These are phyloP conservation scores for Fragaria vesca DNA, from an alignment of 306 rosid genomes.

Conservation along the genomic window DNA sequence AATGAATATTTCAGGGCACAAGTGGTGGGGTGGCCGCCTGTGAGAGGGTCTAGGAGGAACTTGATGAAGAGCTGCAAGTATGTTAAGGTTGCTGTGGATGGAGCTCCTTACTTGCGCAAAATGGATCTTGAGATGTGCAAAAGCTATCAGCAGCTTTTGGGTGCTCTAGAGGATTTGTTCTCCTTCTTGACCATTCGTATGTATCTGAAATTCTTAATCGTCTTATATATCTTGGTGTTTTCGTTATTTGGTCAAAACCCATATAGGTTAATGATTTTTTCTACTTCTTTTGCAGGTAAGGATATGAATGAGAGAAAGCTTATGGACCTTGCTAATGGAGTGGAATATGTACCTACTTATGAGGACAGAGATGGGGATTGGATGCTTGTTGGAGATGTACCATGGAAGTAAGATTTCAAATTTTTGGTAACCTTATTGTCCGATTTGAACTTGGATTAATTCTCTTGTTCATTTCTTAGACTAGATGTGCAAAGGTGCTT, in stretches of 20 bases:
- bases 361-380: conserved; percentile 82
- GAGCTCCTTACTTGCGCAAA: conserved; percentile 73
- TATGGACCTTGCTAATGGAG: conserved; percentile 45
- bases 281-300: conserved; percentile 34
- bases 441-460: background rate
- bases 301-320: conserved; percentile 47
- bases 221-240: background rate
- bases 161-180: conserved; percentile 50
- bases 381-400: conserved; percentile 87
- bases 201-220: background rate
- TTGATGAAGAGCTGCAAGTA: conserved; percentile 41
- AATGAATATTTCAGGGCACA: conserved; percentile 35
- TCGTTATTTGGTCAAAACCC: background rate
- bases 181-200: conserved; percentile 48
- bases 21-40: conserved; percentile 73
- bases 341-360: conserved; percentile 61
- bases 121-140: conserved; percentile 52
- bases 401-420: conserved; percentile 61
- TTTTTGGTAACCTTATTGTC: background rate
- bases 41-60: conserved; percentile 55
- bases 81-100: conserved; percentile 68
- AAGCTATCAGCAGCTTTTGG: conserved; percentile 47
- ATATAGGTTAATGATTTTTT: background rate
- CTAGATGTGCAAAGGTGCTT: background rate
- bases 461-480: background rate